A percentile compares a stretch with the other conserved stretches of the same genome.
phyloP scores from a whole-genome alignment of 2,329 filamentous ascomycete species.

The Colletotrichum destructivum region DNA sequence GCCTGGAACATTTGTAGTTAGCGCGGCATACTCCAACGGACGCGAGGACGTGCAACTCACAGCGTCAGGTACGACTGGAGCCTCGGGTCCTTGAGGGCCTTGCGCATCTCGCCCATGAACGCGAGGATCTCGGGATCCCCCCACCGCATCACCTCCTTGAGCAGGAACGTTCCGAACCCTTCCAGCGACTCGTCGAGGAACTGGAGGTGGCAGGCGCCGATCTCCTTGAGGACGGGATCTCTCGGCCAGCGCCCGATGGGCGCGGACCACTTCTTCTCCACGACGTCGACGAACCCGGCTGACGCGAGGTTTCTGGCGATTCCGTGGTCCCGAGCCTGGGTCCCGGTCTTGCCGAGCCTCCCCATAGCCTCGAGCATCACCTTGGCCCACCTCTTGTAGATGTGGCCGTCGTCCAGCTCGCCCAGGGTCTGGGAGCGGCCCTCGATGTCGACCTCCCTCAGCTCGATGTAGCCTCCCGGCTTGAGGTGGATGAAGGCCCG shows the following conservation, averaged over 20 bases:
- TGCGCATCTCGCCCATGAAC: conserved; percentile 47
- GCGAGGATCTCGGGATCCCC: conserved; percentile 46
- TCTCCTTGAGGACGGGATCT: conserved; percentile 29
- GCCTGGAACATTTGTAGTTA: too few relatives aligned
- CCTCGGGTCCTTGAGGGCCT: conserved; percentile 43
- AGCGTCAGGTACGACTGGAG: conserved; percentile 46
- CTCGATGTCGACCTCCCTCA: conserved; percentile 48
- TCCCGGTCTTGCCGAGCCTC: conserved; percentile 43
- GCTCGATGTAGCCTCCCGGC: conserved; percentile 65
- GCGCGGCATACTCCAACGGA: too few relatives aligned
- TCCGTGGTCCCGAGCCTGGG: conserved; percentile 43
- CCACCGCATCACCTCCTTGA: conserved; percentile 49
- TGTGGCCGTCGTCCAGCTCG: conserved; percentile 44
- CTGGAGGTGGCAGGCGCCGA: conserved; percentile 43
- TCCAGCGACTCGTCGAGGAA: conserved; percentile 46
- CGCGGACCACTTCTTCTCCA: conserved; percentile 35
- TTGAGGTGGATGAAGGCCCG: conserved; percentile 68
- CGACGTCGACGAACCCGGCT: conserved; percentile 45
- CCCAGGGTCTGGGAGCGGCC: conserved; percentile 36
- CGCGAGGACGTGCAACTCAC: conserved; percentile 39
- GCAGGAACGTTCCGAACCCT: conserved; percentile 47
- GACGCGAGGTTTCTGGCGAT: conserved; percentile 44
- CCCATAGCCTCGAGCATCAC: conserved; percentile 46
- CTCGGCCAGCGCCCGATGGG: conserved; percentile 41
- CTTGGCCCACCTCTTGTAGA: conserved; percentile 47